These are phyloP conservation scores for Fusarium chlamydosporum DNA, from an alignment of 2,329 filamentous ascomycete genomes.

Conservation along the genomic window DNA sequence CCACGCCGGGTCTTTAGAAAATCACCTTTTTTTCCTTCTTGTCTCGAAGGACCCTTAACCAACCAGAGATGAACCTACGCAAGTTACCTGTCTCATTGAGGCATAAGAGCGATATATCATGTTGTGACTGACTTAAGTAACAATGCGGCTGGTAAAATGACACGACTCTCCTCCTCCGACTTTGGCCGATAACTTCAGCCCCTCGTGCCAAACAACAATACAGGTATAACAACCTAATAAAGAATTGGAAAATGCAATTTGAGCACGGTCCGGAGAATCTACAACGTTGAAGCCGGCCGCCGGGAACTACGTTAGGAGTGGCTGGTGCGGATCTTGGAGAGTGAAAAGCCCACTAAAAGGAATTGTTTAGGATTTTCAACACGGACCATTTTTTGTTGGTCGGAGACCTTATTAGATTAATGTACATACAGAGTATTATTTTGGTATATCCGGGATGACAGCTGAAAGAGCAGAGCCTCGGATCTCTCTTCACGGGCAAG, in stretches of 20 bases:
- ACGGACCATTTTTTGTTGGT: slow-evolving; percentile 16
- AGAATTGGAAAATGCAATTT: slow-evolving; percentile 8
- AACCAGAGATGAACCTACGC: slow-evolving; percentile 36
- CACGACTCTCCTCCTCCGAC: slow-evolving; percentile 29
- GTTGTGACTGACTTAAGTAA: not conserved
- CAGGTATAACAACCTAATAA: not conserved
- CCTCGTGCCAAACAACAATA: not conserved
- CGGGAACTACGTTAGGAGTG: slow-evolving; percentile 37
- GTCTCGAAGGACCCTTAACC: slow-evolving; percentile 28
- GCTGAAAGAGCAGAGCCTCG: not conserved
- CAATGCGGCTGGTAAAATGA: slow-evolving; percentile 3
- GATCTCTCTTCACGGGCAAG: not conserved
- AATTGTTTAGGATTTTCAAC: slow-evolving; percentile 22
- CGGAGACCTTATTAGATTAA: no score
- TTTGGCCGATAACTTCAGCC: slow-evolving; percentile 43
- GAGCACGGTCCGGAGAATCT: slow-evolving; percentile 25
- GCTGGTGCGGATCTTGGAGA: slow-evolving; percentile 35
- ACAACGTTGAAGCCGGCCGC: slow-evolving; percentile 10
- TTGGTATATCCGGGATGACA: slow-evolving; percentile 1
- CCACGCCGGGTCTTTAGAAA: not conserved
- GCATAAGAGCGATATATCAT: not conserved
- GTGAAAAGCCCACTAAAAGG: not conserved
- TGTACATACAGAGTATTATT: no score
- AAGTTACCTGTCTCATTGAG: not conserved
- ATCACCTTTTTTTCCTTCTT: slow-evolving; percentile 32